These are phyloP conservation scores for Endothia cerciana DNA, from an alignment of 2,329 filamentous ascomycete genomes.

Conservation along the genomic window DNA sequence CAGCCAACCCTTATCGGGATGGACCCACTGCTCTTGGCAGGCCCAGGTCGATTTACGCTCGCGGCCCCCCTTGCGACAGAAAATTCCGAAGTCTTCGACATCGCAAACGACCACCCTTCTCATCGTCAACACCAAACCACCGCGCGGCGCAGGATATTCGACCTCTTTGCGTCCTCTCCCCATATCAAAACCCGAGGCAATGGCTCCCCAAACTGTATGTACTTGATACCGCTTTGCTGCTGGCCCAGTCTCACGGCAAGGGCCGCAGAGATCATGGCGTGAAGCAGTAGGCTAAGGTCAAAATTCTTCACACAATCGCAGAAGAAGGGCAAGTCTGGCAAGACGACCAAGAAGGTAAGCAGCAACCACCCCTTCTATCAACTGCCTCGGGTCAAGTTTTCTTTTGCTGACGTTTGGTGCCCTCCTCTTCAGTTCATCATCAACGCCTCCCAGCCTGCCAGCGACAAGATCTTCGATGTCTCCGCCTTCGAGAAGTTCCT, in stretches of 20 bases:
- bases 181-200: constrained; percentile 56
- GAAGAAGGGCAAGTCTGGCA: constrained; percentile 70
- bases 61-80: background rate
- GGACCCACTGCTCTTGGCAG: background rate
- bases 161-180: constrained; percentile 62
- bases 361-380: background rate
- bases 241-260: constrained; percentile 58
- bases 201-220: constrained; percentile 92
- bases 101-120: constrained; percentile 10
- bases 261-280: constrained; percentile 54
- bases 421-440: constrained; percentile 78
- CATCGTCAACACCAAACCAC: constrained; percentile 29
- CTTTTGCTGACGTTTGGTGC: constrained; percentile 7
- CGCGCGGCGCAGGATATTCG: constrained; percentile 78
- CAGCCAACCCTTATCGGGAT: constrained; percentile 18
- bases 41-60: background rate
- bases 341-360: constrained; percentile 83
- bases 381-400: background rate
- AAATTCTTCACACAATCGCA: constrained; percentile 51
- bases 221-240: constrained; percentile 90
- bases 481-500: constrained; percentile 99
- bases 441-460: constrained; percentile 97
- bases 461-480: constrained; percentile 99
- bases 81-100: constrained; percentile 8
- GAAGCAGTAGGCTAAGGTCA: constrained; percentile 96